Conservation (phyloP, 345 rosid species). For the Eucalyptus grandis region DNA sequence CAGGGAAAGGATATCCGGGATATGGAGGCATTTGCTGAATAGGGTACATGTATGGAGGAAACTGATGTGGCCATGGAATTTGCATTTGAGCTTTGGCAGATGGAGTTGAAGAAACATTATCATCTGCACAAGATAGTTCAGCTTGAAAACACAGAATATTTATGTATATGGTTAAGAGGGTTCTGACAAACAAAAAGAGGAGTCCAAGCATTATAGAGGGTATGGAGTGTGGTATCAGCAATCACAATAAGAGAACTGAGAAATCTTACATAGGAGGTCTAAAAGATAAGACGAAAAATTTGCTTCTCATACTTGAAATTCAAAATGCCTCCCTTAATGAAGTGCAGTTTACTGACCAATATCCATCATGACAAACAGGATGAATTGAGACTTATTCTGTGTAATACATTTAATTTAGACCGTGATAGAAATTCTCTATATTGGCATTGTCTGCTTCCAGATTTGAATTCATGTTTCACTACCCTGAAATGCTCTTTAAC, state of each 20-base stretch:
- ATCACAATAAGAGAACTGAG: neutral
- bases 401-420: neutral
- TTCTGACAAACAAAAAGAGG: neutral
- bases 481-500: neutral
- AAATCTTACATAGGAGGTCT: neutral
- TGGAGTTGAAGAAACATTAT: constrained; percentile 11
- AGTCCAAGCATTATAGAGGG: neutral
- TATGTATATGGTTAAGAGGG: neutral
- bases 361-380: neutral
- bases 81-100: constrained; percentile 34
- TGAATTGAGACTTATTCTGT: neutral
- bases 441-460: neutral
- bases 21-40: constrained; percentile 39
- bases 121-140: constrained; percentile 23
- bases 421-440: neutral
- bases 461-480: neutral
- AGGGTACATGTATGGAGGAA: constrained; percentile 54
- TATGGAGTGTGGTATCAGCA: neutral
- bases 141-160: neutral
- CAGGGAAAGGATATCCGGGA: constrained; percentile 64
- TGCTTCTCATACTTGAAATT: neutral
- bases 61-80: constrained; percentile 61
- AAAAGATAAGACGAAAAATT: neutral
- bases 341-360: neutral
- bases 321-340: neutral